phyloP scores from a whole-genome alignment of 1,284 basidiomycete species.

The Apiotrichum sp. region DNA sequence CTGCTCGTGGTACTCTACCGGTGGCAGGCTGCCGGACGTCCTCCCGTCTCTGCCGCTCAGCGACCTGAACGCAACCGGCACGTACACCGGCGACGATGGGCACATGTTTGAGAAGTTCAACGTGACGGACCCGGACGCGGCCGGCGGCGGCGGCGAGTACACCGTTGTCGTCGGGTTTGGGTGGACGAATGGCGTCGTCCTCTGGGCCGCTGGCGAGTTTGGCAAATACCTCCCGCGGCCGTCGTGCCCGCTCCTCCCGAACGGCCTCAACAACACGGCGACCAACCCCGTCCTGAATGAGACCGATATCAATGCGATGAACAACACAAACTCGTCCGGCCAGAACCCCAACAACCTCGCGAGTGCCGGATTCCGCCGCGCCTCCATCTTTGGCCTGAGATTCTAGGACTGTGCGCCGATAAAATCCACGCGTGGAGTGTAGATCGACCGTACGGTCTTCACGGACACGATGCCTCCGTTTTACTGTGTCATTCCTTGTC shows the following conservation, averaged over 20 bases:
- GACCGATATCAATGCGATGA: background rate
- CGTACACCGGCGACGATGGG: conserved; percentile 33
- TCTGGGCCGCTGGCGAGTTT: conserved; percentile 68
- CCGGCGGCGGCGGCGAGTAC: conserved; percentile 80
- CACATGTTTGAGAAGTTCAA: conserved; percentile 83
- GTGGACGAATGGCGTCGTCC: conserved; percentile 80
- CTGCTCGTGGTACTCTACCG: conserved; percentile 77
- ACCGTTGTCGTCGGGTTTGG: conserved; percentile 48
- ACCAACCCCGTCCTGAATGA: background rate
- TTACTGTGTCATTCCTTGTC: too few relatives aligned
- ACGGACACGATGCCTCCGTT: too few relatives aligned
- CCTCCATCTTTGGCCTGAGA: background rate
- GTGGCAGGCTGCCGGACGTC: conserved; percentile 66
- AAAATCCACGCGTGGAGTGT: too few relatives aligned
- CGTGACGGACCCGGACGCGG: conserved; percentile 66
- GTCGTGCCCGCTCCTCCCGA: conserved; percentile 57
- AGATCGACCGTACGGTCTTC: too few relatives aligned
- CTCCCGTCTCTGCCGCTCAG: conserved; percentile 62
- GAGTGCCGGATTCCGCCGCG: background rate
- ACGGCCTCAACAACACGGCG: conserved; percentile 5
- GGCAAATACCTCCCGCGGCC: conserved; percentile 61
- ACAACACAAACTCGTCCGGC: background rate
- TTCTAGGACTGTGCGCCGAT: background rate
- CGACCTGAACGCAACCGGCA: conserved; percentile 67
- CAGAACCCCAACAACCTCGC: too few relatives aligned